Evolutionary conservation across 306 rosid genomes (phyloP).

Genomic region (Cucumis sativus): Cucumber_9930_V3 NC_026656.2:2445501-2446000

Average conservation of each 20-base stretch:
- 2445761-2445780: conserved; percentile 4
- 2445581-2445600: conserved; percentile 49
- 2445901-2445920: background rate
- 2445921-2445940: background rate
- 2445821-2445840: background rate
- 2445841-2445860: background rate
- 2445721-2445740: conserved; percentile 47
- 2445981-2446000: background rate
- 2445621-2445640: conserved; percentile 15
- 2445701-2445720: conserved; percentile 17
- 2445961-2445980: background rate
- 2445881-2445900: background rate
- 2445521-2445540: conserved; percentile 49
- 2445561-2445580: conserved; percentile 13
- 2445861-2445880: background rate
- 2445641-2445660: conserved; percentile 40
- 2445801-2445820: background rate
- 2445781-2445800: background rate
- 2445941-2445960: background rate
- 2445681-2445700: conserved; percentile 21
- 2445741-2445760: conserved; percentile 23
- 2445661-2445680: conserved; percentile 21
- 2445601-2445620: conserved; percentile 8
- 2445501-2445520: conserved; percentile 29
- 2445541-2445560: conserved; percentile 20